phyloP scores from a whole-genome alignment of 1,139 yeast species.

The Suhomyces anneliseae region DNA sequence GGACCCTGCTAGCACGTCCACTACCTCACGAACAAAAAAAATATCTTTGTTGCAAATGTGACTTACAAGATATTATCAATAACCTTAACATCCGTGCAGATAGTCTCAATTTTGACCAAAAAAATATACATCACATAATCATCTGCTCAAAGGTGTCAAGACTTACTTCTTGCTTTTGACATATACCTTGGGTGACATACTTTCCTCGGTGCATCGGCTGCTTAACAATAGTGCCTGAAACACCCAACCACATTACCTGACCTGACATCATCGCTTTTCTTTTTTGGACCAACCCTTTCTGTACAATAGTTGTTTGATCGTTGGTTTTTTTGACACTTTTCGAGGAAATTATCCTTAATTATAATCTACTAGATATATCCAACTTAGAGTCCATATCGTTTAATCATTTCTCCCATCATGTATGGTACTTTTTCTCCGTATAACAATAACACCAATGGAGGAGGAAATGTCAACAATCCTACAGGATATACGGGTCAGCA shows the following conservation, averaged over 20 bases:
- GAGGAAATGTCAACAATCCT: neutral
- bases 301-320: no score
- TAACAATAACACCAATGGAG: neutral
- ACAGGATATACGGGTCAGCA: neutral
- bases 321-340: no score
- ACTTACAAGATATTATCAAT: neutral
- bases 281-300: no score
- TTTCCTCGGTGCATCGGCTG: neutral
- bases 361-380: no score
- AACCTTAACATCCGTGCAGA: neutral
- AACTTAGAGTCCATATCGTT: no score
- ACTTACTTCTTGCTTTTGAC: neutral
- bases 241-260: neutral
- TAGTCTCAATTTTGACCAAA: neutral
- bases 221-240: neutral
- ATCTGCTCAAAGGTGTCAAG: neutral
- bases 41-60: constrained; percentile 17
- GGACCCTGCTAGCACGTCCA: neutral
- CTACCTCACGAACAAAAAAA: constrained; percentile 8
- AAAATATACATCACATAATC: neutral
- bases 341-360: no score
- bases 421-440: neutral
- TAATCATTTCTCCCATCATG: neutral
- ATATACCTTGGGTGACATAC: neutral
- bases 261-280: no score